phyloP scores from a whole-genome alignment of 345 rosid species.

The Heritiera littoralis region DNA sequence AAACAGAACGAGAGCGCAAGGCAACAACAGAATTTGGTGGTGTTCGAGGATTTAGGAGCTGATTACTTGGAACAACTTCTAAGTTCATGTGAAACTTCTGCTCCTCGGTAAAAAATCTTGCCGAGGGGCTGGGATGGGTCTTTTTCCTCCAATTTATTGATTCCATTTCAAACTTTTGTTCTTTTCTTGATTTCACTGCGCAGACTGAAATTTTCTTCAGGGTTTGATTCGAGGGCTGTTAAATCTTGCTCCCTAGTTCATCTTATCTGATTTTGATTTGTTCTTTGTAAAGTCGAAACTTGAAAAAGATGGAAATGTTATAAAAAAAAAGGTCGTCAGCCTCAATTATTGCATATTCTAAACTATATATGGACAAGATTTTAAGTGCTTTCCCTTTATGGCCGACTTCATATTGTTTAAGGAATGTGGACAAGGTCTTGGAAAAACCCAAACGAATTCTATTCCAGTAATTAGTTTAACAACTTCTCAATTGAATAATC shows the following conservation, averaged over 20 bases:
- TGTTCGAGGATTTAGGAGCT: slow-evolving; percentile 70
- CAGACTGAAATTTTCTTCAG: background rate
- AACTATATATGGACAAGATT: background rate
- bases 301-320: background rate
- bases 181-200: background rate
- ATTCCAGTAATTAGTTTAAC: too few relatives aligned
- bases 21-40: slow-evolving; percentile 42
- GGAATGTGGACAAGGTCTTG: background rate
- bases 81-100: slow-evolving; percentile 41
- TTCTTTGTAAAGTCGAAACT: slow-evolving; percentile 20
- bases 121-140: slow-evolving; percentile 11
- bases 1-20: slow-evolving; percentile 22
- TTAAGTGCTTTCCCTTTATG: background rate
- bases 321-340: background rate
- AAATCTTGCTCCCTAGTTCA: background rate
- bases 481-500: too few relatives aligned
- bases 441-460: background rate
- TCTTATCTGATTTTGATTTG: background rate
- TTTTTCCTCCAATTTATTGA: slow-evolving; percentile 4
- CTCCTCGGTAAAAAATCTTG: background rate
- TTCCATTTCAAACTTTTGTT: slow-evolving; percentile 3
- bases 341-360: slow-evolving; percentile 28
- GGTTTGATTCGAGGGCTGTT: background rate
- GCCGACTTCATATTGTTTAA: background rate
- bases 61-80: slow-evolving; percentile 70